Conservation (phyloP, 306 rosid species). For the Malus sylvestris region DNA sequence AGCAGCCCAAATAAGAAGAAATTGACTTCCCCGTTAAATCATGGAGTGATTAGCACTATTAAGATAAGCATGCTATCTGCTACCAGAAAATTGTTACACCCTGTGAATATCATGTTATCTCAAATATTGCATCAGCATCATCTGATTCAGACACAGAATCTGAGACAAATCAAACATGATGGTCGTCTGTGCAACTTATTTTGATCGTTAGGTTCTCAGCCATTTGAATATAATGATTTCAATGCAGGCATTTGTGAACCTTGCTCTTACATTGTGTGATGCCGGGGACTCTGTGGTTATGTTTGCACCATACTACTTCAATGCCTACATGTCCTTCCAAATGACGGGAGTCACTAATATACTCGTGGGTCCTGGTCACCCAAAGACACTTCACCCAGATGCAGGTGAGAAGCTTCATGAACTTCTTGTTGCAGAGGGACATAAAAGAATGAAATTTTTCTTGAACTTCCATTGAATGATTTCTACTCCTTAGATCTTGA, state of each 20-base stretch:
- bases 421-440: not conserved
- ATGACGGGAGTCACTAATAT: conserved; percentile 91
- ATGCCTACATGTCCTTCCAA: conserved; percentile 85
- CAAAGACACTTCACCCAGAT: conserved; percentile 78
- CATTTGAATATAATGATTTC: not conserved
- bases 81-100: not conserved
- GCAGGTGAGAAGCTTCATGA: conserved; percentile 45
- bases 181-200: not conserved
- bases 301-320: conserved; percentile 96
- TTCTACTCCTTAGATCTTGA: not conserved
- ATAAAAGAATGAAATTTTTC: not conserved
- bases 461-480: not conserved
- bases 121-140: not conserved
- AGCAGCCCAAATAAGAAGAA: not conserved
- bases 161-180: not conserved
- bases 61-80: not conserved
- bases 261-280: conserved; percentile 93
- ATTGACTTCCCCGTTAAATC: not conserved
- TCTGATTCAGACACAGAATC: not conserved
- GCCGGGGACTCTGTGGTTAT: conserved; percentile 82
- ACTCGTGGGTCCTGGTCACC: conserved; percentile 75
- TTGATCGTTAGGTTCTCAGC: not conserved
- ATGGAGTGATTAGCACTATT: not conserved
- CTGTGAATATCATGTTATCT: not conserved
- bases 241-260: conserved; percentile 90